Percentiles rank a stretch among this genome's conserved stretches.
phyloP scores from a whole-genome alignment of 139 green algal genomes.

The Auxenochlorella pyrenoidosa region DNA sequence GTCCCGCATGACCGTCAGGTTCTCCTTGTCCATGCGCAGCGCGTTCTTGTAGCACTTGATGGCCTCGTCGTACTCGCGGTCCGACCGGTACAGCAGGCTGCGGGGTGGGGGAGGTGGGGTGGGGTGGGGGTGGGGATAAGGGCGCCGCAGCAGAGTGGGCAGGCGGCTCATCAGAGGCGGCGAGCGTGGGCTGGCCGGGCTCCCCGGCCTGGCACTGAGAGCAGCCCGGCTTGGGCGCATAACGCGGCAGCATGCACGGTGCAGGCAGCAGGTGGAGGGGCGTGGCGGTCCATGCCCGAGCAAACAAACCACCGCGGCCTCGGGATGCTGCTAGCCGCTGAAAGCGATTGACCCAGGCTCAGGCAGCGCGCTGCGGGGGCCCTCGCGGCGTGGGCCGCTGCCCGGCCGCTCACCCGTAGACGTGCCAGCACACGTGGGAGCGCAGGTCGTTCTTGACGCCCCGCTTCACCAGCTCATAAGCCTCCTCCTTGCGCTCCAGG shows the following conservation, averaged over 20 bases:
- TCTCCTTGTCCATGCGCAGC: slow-evolving; percentile 93
- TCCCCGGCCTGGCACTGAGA: too few relatives aligned
- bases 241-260: too few relatives aligned
- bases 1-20: slow-evolving; percentile 94
- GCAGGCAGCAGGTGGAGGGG: too few relatives aligned
- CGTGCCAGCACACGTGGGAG: slow-evolving; percentile 98
- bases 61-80: slow-evolving; percentile 96
- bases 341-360: too few relatives aligned
- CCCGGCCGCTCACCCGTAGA: slow-evolving; percentile 85
- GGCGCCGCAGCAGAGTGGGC: neutral
- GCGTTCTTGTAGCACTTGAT: slow-evolving; percentile 99
- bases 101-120: neutral
- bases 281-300: too few relatives aligned
- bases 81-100: slow-evolving; percentile 93
- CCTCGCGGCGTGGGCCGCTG: too few relatives aligned
- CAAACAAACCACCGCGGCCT: too few relatives aligned
- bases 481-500: slow-evolving; percentile 89
- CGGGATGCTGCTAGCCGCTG: too few relatives aligned
- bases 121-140: neutral
- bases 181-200: too few relatives aligned
- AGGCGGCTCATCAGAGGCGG: too few relatives aligned
- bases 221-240: too few relatives aligned
- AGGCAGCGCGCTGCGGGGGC: too few relatives aligned
- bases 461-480: slow-evolving; percentile 92
- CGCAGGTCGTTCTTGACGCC: slow-evolving; percentile 90